Percentiles rank a stretch among this genome's conserved stretches.
phyloP scores from a whole-genome alignment of 768 basidiomycete genomes.

The Boletus rufocinnamomeus region DNA sequence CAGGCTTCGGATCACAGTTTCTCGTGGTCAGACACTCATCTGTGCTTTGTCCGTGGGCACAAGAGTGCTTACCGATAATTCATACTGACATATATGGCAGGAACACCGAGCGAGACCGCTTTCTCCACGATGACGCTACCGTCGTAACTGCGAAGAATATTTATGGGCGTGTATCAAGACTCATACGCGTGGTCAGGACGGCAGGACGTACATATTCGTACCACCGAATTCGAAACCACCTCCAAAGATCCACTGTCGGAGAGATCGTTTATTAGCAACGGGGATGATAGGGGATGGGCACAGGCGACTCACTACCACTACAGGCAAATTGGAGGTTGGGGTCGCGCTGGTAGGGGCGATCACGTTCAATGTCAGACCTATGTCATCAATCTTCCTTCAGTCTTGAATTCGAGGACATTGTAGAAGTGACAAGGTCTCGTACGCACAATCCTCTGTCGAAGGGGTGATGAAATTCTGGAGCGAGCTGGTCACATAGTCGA shows the following conservation, averaged over 20 bases:
- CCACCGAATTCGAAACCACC: slow-evolving; percentile 40
- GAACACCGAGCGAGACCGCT: slow-evolving; percentile 33
- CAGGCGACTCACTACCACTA: slow-evolving; percentile 47
- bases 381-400: neutral
- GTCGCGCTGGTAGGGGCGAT: slow-evolving; percentile 45
- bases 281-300: neutral
- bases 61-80: slow-evolving; percentile 41
- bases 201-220: slow-evolving; percentile 10
- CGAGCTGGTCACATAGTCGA: slow-evolving; percentile 27
- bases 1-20: neutral
- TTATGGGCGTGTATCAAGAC: neutral
- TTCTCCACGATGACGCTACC: slow-evolving; percentile 35
- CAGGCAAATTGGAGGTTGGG: slow-evolving; percentile 48
- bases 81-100: slow-evolving; percentile 41
- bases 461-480: slow-evolving; percentile 36
- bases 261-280: neutral
- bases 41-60: neutral
- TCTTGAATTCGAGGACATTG: neutral
- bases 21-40: neutral
- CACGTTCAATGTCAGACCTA: slow-evolving; percentile 55
- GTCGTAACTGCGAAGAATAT: slow-evolving; percentile 10
- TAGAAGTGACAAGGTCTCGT: too few species aligned
- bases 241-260: slow-evolving; percentile 36
- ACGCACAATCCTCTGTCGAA: slow-evolving; percentile 49
- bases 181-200: too few species aligned